Percentiles rank a stretch among this genome's conserved stretches.
Evolutionary conservation across 2,329 filamentous ascomycete genomes (phyloP).

Genomic region (Aulographum hederae): DNA sequence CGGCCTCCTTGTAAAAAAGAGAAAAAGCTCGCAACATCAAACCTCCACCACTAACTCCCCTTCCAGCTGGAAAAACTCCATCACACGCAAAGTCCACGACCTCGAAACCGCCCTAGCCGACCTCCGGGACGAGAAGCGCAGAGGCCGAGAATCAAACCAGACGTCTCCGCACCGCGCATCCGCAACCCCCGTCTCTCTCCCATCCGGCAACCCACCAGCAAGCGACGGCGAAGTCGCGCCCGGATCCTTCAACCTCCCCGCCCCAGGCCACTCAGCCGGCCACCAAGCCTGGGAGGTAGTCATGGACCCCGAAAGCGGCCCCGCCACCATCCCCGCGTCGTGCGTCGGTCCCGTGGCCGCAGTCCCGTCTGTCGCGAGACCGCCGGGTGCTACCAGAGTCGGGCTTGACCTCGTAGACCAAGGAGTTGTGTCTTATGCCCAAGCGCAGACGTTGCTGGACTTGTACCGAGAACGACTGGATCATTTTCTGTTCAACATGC

Average conservation of each 20-base stretch:
- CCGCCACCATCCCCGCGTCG: constrained; percentile 15
- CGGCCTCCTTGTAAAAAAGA: neutral
- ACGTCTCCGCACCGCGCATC: too few species aligned
- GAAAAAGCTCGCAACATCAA: too few species aligned
- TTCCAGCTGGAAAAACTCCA: constrained; percentile 20
- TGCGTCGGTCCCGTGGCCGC: constrained; percentile 9
- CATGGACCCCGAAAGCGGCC: constrained; percentile 19
- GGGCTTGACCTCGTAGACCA: constrained; percentile 12
- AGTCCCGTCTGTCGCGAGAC: too few species aligned
- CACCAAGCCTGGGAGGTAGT: constrained; percentile 16
- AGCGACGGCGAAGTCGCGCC: too few species aligned
- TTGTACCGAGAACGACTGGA: constrained; percentile 15
- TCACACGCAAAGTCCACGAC: constrained; percentile 17
- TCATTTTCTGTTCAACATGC: constrained; percentile 14
- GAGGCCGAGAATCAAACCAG: too few species aligned
- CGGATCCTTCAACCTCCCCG: too few species aligned
- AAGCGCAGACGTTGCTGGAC: constrained; percentile 12
- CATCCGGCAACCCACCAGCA: too few species aligned
- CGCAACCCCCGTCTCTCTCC: too few species aligned
- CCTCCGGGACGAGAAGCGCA: too few species aligned
- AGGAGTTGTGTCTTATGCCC: constrained; percentile 10
- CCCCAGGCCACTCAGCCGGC: neutral
- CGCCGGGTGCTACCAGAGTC: too few species aligned
- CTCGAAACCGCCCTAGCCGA: constrained; percentile 17
- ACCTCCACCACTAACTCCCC: too few species aligned